These are phyloP conservation scores for Durusdinium trenchii DNA, from an alignment of 73 alveolate genomes.

Conservation along the genomic window DNA sequence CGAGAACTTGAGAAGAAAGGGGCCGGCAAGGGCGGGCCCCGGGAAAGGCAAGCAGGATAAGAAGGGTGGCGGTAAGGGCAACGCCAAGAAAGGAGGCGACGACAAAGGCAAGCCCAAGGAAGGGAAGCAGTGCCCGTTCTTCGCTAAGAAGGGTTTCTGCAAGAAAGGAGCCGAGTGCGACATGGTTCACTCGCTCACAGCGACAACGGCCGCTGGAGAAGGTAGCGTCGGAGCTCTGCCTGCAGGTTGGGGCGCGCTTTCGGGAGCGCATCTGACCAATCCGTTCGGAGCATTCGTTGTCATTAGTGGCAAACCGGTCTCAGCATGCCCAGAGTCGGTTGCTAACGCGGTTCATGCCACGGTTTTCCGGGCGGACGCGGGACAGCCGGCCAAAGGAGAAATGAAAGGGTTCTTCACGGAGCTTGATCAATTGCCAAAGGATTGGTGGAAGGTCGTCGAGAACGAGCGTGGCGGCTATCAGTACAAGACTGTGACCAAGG, in stretches of 20 bases:
- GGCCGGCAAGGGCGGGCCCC: background rate
- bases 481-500: slow-evolving; percentile 3
- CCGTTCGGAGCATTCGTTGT: background rate
- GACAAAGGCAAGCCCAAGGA: background rate
- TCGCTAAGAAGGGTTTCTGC: background rate
- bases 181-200: slow-evolving; percentile 9
- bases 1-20: background rate
- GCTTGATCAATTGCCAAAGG: background rate
- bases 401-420: background rate
- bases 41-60: background rate
- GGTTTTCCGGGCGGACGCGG: background rate
- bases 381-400: background rate
- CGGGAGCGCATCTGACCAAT: background rate
- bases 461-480: slow-evolving; percentile 19
- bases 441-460: background rate
- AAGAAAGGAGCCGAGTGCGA: background rate
- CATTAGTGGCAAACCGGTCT: no score
- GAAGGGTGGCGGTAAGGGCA: background rate
- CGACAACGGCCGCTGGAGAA: background rate
- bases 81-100: background rate
- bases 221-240: background rate
- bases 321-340: background rate
- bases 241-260: background rate
- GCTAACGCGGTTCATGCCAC: background rate
- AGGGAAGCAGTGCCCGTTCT: background rate